Evolutionary conservation across 306 rosid genomes (phyloP), one percentile per base, ranked within the genome.

Genomic region (Pterocarpus santalinus): DNA sequence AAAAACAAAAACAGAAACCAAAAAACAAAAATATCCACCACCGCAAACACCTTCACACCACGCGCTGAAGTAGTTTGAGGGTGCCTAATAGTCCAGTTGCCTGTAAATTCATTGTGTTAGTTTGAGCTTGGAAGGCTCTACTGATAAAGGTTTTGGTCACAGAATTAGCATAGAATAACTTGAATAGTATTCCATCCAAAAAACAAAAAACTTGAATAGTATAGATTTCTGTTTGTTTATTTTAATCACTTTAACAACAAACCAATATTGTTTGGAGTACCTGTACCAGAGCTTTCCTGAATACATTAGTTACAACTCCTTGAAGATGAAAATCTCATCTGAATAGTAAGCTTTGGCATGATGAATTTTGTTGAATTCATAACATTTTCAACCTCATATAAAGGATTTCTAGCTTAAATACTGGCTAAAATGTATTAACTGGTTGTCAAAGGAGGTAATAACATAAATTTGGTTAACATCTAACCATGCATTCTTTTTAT

Each of bases 401-500:
- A 33, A 69, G 13, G 0, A 30, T 16, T 30, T 69, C 36, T 28
- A 66, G 35, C 56, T 17, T 68, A 44, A 71, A 34, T 22, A 22
- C 28, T 22, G 28, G 28, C 28, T 22, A 22, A 22, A 22, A 69
- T 12, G 16, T 11, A 49, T 32, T 72, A 35, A 35, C 47, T 71
- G 64, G 16, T 52, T 72, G 4, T 30, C 60, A 28, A 13, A 30
- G 28, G 33, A 56, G 69, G 16, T 60, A 41, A 73, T 22, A 22
- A 22, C 28, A 22, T 22, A 22, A 22, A 22, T 22, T 22, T 22
- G 11, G 33, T 8, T 65, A 10, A 46, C 38, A 49, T 68, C 49
- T 30, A 69, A 57, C 15, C 64, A 35, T 71, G 46, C 70, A 44
- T 67, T 30, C 7, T 80, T 32, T 61, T 46, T 12, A 17, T 63